These are phyloP conservation scores for Corniculantispora saksenae DNA, from an alignment of 2,329 filamentous ascomycete species.

Conservation along the genomic window DNA sequence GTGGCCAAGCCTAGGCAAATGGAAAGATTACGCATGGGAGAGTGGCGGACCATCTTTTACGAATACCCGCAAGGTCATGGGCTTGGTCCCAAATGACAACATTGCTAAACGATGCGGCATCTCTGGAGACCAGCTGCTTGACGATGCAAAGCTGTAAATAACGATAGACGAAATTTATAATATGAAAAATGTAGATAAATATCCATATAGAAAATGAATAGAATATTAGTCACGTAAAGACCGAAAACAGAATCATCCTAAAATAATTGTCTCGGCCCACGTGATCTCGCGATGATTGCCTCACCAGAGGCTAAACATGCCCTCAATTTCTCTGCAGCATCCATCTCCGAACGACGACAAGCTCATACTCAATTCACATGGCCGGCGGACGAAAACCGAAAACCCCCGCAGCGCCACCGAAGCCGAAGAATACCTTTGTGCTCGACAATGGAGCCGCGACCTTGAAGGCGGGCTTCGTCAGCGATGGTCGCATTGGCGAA, in stretches of 20 bases:
- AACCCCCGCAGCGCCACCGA: conserved; percentile 44
- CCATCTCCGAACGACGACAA: background rate
- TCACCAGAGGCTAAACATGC: background rate
- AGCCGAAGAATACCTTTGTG: conserved; percentile 71
- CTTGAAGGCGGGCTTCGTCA: conserved; percentile 83
- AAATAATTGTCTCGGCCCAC: background rate
- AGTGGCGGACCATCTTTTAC: conserved; percentile 54
- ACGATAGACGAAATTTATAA: background rate
- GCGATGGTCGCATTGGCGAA: conserved; percentile 45
- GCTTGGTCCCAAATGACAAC: conserved; percentile 34
- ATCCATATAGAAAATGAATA: no score
- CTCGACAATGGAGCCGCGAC: conserved; percentile 92
- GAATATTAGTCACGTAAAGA: no score
- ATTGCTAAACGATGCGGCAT: conserved; percentile 28
- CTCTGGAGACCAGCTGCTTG: background rate
- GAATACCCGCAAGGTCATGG: conserved; percentile 36
- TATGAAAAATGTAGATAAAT: background rate
- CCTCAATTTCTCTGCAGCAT: background rate
- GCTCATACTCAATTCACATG: conserved; percentile 31
- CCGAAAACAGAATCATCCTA: background rate
- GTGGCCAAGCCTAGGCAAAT: conserved; percentile 59
- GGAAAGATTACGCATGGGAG: conserved; percentile 65
- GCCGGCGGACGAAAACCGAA: conserved; percentile 55
- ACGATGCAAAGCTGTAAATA: conserved; percentile 2
- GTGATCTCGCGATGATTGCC: conserved; percentile 1